Percentiles rank a stretch among this genome's conserved stretches.
phyloP scores from a whole-genome alignment of 2,329 filamentous ascomycete genomes.

The Bipolaris zeicola region DNA sequence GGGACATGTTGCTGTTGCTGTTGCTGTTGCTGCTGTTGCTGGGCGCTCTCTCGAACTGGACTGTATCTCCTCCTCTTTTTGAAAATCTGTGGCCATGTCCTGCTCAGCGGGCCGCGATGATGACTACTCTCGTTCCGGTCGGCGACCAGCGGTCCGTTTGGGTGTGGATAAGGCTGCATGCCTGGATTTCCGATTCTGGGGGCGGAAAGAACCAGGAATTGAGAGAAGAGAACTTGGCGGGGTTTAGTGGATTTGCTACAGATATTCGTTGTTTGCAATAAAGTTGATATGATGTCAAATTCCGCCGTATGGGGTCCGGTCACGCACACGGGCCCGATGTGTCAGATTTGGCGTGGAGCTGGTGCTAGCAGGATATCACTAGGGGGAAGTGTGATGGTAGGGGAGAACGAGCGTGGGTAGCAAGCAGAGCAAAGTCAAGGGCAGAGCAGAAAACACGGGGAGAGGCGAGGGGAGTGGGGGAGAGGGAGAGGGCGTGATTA shows the following conservation, averaged over 20 bases:
- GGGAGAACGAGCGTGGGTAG: neutral
- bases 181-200: constrained; percentile 2
- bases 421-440: neutral
- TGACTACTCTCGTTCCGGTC: constrained; percentile 27
- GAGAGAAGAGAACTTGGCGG: neutral
- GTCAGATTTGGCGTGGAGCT: constrained; percentile 5
- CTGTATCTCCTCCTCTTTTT: constrained; percentile 42
- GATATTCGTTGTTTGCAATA: neutral
- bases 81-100: constrained; percentile 40
- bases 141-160: constrained; percentile 21
- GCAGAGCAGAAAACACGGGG: neutral
- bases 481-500: constrained; percentile 15
- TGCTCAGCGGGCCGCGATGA: constrained; percentile 35
- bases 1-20: neutral
- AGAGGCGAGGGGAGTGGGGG: constrained; percentile 4
- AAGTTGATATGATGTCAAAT: neutral
- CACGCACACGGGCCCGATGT: constrained; percentile 2
- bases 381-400: constrained; percentile 1
- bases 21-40: constrained; percentile 10
- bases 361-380: constrained; percentile 1
- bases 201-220: no score
- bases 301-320: constrained; percentile 3
- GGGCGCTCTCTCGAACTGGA: constrained; percentile 35
- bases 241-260: neutral
- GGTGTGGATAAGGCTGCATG: constrained; percentile 31